These are phyloP conservation scores for Septoria linicola DNA, from an alignment of 2,329 filamentous ascomycete species.

Conservation along the genomic window DNA sequence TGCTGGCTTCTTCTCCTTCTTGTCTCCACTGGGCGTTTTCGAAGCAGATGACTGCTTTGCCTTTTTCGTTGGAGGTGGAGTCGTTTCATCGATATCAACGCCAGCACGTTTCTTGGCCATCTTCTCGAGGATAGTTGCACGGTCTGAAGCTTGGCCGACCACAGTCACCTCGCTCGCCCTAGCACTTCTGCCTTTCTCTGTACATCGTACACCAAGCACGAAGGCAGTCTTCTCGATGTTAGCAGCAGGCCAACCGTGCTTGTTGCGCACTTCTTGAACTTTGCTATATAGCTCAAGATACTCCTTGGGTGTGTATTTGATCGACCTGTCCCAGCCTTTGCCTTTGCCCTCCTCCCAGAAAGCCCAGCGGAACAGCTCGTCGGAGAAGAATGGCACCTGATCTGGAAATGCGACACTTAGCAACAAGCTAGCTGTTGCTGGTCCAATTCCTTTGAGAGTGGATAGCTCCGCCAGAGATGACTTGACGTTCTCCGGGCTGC, in stretches of 20 bases:
- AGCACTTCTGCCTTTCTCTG: not conserved
- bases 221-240: constrained; percentile 25
- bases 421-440: constrained; percentile 74
- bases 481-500: constrained; percentile 23
- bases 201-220: constrained; percentile 19
- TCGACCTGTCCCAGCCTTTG: constrained; percentile 48
- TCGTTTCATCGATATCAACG: not conserved
- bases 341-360: constrained; percentile 49
- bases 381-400: constrained; percentile 71
- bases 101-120: not conserved
- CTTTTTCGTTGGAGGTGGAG: constrained; percentile 4
- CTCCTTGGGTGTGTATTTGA: constrained; percentile 71
- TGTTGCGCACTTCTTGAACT: constrained; percentile 39
- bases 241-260: constrained; percentile 42
- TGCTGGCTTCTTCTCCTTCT: not conserved
- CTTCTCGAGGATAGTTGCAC: not conserved
- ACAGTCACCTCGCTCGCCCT: not conserved
- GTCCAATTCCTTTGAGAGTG: constrained; percentile 70
- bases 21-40: not conserved
- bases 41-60: not conserved
- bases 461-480: constrained; percentile 56
- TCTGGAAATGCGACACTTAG: constrained; percentile 63
- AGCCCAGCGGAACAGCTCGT: constrained; percentile 75
- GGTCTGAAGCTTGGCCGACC: not conserved
- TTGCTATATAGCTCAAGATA: constrained; percentile 57